A percentile compares a stretch with the other conserved stretches of the same genome.
Conservation (phyloP, 148 eudicot genomes). For the Limonium bicolor region DNA sequence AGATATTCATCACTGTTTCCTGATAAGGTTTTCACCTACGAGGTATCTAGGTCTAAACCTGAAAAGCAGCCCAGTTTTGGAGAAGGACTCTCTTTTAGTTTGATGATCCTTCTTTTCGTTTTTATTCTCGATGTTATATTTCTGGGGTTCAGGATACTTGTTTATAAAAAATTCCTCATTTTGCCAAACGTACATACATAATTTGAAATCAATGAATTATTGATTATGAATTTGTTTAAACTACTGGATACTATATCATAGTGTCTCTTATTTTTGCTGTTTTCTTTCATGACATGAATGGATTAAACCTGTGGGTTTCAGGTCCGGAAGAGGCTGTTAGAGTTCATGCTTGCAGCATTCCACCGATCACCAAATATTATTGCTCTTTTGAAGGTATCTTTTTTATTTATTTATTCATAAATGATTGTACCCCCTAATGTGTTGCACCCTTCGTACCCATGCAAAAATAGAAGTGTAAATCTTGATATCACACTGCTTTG, state of each 20-base stretch:
- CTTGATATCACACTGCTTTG: not conserved
- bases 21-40: slow-evolving; percentile 58
- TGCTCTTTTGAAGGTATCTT: slow-evolving; percentile 76
- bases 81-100: too few relatives aligned
- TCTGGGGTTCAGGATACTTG: too few relatives aligned
- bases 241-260: too few relatives aligned
- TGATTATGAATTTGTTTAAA: too few relatives aligned
- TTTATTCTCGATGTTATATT: too few relatives aligned
- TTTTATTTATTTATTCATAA: not conserved
- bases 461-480: not conserved
- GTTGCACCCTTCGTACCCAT: not conserved
- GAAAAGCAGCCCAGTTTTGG: too few relatives aligned
- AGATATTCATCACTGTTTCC: slow-evolving; percentile 69
- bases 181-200: too few relatives aligned
- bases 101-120: too few relatives aligned
- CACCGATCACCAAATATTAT: slow-evolving; percentile 68
- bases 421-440: not conserved
- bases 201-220: too few relatives aligned
- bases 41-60: slow-evolving; percentile 28
- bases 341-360: slow-evolving; percentile 91
- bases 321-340: slow-evolving; percentile 81
- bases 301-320: slow-evolving; percentile 8
- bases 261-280: not conserved
- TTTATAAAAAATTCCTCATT: too few relatives aligned
- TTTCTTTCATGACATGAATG: not conserved